phyloP scores from a whole-genome alignment of 2,329 filamentous ascomycete genomes.

The Nemania sp. region DNA sequence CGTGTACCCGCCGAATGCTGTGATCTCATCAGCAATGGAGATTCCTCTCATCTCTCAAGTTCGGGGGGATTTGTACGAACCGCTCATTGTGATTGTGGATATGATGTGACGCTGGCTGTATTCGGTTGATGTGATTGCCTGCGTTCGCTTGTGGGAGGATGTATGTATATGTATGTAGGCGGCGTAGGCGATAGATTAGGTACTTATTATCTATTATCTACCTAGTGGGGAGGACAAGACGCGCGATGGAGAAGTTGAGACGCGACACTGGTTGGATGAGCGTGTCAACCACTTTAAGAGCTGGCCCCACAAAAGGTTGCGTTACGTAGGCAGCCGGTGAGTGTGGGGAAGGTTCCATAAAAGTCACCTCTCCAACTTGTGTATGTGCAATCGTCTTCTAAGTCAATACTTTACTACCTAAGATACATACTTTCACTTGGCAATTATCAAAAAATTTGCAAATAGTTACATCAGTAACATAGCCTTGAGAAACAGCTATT shows the following conservation, averaged over 20 bases:
- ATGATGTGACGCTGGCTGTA: slow-evolving; percentile 1
- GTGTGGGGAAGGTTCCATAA: neutral
- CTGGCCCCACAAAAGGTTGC: neutral
- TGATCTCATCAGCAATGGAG: slow-evolving; percentile 36
- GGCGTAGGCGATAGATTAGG: slow-evolving; percentile 16
- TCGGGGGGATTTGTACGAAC: slow-evolving; percentile 22
- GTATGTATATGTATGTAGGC: slow-evolving; percentile 7
- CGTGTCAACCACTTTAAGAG: neutral
- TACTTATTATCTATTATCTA: no score
- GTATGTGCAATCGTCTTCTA: neutral
- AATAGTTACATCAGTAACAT: no score
- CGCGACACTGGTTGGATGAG: slow-evolving; percentile 38
- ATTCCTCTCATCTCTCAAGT: neutral
- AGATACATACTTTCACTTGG: neutral
- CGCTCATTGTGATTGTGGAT: slow-evolving; percentile 33
- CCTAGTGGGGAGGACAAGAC: slow-evolving; percentile 36
- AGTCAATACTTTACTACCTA: neutral
- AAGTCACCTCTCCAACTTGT: neutral
- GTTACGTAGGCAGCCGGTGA: neutral
- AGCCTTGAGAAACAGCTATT: no score
- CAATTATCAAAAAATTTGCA: no score
- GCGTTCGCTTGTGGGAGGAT: neutral
- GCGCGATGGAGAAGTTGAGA: slow-evolving; percentile 43
- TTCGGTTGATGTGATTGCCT: slow-evolving; percentile 17
- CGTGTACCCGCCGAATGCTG: slow-evolving; percentile 64